phyloP scores from a whole-genome alignment of 768 basidiomycete genomes.

The Mrakia hoshinonis region DNA sequence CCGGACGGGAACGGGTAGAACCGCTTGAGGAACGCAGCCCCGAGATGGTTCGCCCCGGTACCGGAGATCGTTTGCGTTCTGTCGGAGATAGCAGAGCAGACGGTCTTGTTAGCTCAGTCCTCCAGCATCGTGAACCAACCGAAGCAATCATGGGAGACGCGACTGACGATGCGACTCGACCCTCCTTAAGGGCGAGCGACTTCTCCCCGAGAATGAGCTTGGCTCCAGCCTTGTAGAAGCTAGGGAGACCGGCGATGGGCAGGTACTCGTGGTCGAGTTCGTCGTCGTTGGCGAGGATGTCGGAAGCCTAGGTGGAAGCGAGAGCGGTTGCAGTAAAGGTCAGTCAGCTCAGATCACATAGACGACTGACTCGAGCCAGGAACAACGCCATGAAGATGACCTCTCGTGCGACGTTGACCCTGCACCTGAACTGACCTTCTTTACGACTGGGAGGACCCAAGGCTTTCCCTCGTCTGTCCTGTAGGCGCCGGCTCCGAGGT shows the following conservation, averaged over 20 bases:
- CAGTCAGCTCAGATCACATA: neutral
- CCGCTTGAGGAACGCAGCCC: conserved; percentile 70
- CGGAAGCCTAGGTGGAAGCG: conserved; percentile 11
- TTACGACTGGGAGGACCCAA: conserved; percentile 85
- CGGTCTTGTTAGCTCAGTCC: neutral
- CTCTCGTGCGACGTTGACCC: neutral
- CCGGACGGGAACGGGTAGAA: conserved; percentile 60
- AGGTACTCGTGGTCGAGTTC: conserved; percentile 81
- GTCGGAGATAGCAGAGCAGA: conserved; percentile 36
- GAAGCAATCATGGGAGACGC: neutral
- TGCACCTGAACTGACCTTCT: conserved; percentile 52
- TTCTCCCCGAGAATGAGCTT: conserved; percentile 69
- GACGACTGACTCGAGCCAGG: neutral
- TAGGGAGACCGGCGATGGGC: conserved; percentile 76
- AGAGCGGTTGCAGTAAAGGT: neutral
- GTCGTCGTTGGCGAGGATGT: conserved; percentile 41
- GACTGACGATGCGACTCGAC: conserved; percentile 52
- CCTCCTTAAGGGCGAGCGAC: conserved; percentile 61
- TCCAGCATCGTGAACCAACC: neutral
- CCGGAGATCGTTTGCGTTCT: conserved; percentile 87
- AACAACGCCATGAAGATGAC: neutral
- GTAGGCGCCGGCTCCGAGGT: conserved; percentile 83
- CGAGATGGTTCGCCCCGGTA: conserved; percentile 91
- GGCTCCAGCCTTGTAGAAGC: conserved; percentile 72
- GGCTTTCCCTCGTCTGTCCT: conserved; percentile 78